Evolutionary conservation across 306 rosid species (phyloP).

Genomic region (Hippophae gyantsensis): DNA sequence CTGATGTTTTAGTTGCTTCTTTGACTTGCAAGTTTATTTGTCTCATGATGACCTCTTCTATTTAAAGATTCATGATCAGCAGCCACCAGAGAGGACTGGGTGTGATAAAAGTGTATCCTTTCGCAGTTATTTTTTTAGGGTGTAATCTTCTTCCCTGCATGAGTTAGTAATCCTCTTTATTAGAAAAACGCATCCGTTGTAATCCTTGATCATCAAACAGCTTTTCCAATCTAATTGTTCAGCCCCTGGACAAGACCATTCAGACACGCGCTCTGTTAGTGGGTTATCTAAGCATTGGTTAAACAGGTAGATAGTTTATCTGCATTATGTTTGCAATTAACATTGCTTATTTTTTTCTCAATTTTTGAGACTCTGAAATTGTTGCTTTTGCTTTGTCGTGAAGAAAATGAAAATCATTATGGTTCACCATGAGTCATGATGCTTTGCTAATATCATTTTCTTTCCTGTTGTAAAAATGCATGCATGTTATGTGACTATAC

Average conservation of each 20-base stretch:
- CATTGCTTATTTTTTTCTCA: neutral
- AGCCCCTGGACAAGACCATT: slow-evolving; percentile 45
- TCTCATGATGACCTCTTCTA: slow-evolving; percentile 21
- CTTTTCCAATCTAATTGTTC: slow-evolving; percentile 52
- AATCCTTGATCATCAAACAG: slow-evolving; percentile 53
- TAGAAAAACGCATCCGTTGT: slow-evolving; percentile 6
- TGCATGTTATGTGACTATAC: too few relatives aligned
- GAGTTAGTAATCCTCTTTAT: slow-evolving; percentile 12
- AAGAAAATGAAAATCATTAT: neutral
- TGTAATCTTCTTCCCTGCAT: slow-evolving; percentile 1
- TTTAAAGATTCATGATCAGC: slow-evolving; percentile 64
- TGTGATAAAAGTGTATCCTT: slow-evolving; percentile 64
- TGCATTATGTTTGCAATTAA: neutral
- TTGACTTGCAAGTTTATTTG: slow-evolving; percentile 11
- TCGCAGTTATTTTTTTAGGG: neutral
- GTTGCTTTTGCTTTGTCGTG: neutral
- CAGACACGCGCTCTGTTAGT: slow-evolving; percentile 43
- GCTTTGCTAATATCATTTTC: too few relatives aligned
- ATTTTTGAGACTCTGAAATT: neutral
- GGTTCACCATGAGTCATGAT: too few relatives aligned
- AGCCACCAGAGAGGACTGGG: slow-evolving; percentile 47
- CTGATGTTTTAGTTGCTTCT: slow-evolving; percentile 20
- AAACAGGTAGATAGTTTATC: slow-evolving; percentile 44
- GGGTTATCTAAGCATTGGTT: slow-evolving; percentile 71
- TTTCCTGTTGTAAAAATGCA: too few relatives aligned